These are phyloP conservation scores for Cladorrhinum samala DNA, from an alignment of 495 filamentous ascomycete species.

Conservation along the genomic window DNA sequence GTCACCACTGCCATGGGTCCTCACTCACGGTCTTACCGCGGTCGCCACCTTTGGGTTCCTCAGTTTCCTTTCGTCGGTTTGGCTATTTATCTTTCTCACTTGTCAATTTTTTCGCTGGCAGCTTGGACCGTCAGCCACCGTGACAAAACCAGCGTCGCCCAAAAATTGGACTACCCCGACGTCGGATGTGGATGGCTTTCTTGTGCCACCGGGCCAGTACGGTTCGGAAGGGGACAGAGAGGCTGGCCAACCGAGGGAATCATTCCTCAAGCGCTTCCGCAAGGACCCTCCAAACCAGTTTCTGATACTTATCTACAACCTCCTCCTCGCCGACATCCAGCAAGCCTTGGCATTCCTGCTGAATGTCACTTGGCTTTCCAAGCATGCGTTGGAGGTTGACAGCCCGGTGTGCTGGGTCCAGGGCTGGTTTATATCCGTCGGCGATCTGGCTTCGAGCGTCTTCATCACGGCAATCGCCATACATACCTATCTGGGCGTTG, in stretches of 20 bases:
- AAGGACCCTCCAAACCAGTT: slow-evolving; percentile 57
- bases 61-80: not conserved
- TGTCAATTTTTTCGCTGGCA: not conserved
- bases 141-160: not conserved
- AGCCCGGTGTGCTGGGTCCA: slow-evolving; percentile 59
- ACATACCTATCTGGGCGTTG: slow-evolving; percentile 62
- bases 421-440: slow-evolving; percentile 64
- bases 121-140: not conserved
- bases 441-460: slow-evolving; percentile 61
- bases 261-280: slow-evolving; percentile 11
- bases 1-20: not conserved
- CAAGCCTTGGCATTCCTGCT: slow-evolving; percentile 66
- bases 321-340: slow-evolving; percentile 66
- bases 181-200: not conserved
- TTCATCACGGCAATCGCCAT: slow-evolving; percentile 64
- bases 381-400: slow-evolving; percentile 50
- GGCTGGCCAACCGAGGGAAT: not conserved
- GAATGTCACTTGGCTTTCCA: slow-evolving; percentile 53
- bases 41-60: not conserved
- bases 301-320: slow-evolving; percentile 66
- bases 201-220: not conserved
- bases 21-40: not conserved
- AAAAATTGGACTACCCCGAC: not conserved
- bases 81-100: not conserved
- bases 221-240: too few species aligned